phyloP scores from a whole-genome alignment of 441 rosid species.

The Adansonia gregorii region DNA sequence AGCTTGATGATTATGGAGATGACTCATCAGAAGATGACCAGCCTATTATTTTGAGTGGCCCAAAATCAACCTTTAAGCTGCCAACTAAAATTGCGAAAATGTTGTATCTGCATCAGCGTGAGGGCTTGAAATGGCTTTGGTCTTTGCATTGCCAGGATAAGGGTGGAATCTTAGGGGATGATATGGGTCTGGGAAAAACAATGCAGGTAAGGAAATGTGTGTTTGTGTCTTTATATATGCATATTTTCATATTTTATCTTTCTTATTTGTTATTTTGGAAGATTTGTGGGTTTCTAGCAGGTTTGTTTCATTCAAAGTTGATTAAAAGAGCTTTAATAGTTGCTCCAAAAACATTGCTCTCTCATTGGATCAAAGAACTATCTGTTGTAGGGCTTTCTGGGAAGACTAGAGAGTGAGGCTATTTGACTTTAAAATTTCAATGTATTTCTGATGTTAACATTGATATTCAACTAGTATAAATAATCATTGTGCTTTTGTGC shows the following conservation, averaged over 20 bases:
- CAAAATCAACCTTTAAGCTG: slow-evolving; percentile 52
- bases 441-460: slow-evolving; percentile 21
- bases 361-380: slow-evolving; percentile 97
- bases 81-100: slow-evolving; percentile 63
- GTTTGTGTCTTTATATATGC: neutral
- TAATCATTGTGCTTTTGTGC: slow-evolving; percentile 27
- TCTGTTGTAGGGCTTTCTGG: slow-evolving; percentile 79
- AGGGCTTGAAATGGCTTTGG: slow-evolving; percentile 96
- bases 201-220: slow-evolving; percentile 72
- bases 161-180: slow-evolving; percentile 98
- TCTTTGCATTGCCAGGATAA: slow-evolving; percentile 81
- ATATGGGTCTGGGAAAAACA: slow-evolving; percentile 98
- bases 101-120: slow-evolving; percentile 84
- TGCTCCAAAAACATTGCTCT: slow-evolving; percentile 88
- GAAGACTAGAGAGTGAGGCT: slow-evolving; percentile 81
- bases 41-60: slow-evolving; percentile 56
- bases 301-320: slow-evolving; percentile 77
- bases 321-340: slow-evolving; percentile 83
- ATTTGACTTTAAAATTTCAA: slow-evolving; percentile 18
- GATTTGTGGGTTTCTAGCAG: slow-evolving; percentile 93
- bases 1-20: slow-evolving; percentile 38
- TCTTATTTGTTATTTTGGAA: slow-evolving; percentile 40
- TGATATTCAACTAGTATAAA: neutral
- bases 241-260: slow-evolving; percentile 9
- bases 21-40: slow-evolving; percentile 50